These are phyloP conservation scores for Penicillium sp. DNA, from an alignment of 2,329 filamentous ascomycete genomes.

Conservation along the genomic window DNA sequence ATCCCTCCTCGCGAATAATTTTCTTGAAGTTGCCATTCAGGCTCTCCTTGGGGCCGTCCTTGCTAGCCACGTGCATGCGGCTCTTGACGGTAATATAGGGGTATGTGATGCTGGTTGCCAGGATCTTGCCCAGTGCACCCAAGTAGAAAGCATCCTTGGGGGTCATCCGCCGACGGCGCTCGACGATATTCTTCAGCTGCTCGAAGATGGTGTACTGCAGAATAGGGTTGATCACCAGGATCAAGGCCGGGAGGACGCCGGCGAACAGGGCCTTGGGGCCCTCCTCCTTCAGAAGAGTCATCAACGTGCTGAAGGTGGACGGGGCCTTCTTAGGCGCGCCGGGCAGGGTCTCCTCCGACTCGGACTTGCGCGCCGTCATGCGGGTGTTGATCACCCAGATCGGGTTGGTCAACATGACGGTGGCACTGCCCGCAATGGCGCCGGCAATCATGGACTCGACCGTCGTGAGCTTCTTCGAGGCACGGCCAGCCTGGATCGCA, in stretches of 20 bases:
- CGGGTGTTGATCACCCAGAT: constrained; percentile 99
- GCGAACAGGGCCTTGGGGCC: constrained; percentile 84
- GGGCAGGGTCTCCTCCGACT: constrained; percentile 46
- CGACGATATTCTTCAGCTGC: constrained; percentile 90
- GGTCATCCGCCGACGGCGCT: constrained; percentile 75
- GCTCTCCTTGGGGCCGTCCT: constrained; percentile 74
- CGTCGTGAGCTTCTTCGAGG: constrained; percentile 81
- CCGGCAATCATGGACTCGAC: constrained; percentile 94
- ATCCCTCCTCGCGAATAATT: constrained; percentile 88
- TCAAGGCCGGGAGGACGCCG: constrained; percentile 86
- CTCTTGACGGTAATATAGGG: constrained; percentile 99
- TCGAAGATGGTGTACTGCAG: constrained; percentile 98
- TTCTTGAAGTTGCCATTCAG: constrained; percentile 75
- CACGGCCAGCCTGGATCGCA: constrained; percentile 70
- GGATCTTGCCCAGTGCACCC: constrained; percentile 89
- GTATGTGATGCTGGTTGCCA: constrained; percentile 92
- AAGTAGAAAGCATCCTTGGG: constrained; percentile 87
- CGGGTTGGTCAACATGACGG: constrained; percentile 93
- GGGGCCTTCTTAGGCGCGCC: constrained; percentile 56
- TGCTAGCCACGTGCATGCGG: constrained; percentile 87
- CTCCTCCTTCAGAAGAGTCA: constrained; percentile 79
- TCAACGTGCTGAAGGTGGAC: constrained; percentile 77
- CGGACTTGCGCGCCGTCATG: constrained; percentile 86
- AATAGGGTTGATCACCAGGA: constrained; percentile 97
- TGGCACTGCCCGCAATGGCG: constrained; percentile 88